Evolutionary conservation across 1,284 basidiomycete genomes (phyloP).

Genomic region (Leccinum subatratum): DNA sequence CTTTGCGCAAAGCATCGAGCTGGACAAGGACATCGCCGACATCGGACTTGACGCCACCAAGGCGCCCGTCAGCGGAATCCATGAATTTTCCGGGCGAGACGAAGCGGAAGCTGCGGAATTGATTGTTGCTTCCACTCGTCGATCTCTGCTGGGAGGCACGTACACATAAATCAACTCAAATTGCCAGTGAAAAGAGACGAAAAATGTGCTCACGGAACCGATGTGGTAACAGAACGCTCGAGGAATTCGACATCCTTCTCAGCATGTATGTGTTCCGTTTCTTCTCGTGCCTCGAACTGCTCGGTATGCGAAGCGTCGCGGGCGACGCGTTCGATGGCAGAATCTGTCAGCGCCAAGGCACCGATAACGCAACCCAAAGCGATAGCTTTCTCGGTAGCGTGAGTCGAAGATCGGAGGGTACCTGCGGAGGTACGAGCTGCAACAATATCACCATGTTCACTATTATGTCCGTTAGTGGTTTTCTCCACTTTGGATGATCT

Average conservation of each 20-base stretch:
- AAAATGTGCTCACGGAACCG: slow-evolving; percentile 6
- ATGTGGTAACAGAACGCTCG: neutral
- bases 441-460: neutral
- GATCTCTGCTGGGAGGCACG: slow-evolving; percentile 1
- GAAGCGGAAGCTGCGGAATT: neutral
- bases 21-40: slow-evolving; percentile 19
- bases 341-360: neutral
- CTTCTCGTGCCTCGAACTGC: neutral
- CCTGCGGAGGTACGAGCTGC: neutral
- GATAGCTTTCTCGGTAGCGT: neutral
- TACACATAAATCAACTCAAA: slow-evolving; percentile 3
- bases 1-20: slow-evolving; percentile 15
- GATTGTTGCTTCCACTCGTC: neutral
- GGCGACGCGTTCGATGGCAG: neutral
- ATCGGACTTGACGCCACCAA: slow-evolving; percentile 13
- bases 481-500: neutral
- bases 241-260: neutral
- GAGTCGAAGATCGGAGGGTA: neutral
- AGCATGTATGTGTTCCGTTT: neutral
- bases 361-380: neutral
- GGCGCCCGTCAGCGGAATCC: neutral
- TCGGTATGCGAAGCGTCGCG: neutral
- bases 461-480: neutral
- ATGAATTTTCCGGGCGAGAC: neutral
- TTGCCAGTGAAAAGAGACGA: neutral